Base-by-base conservation (phyloP, 2,329 filamentous ascomycete species). In the Ascosphaera apis region DNA sequence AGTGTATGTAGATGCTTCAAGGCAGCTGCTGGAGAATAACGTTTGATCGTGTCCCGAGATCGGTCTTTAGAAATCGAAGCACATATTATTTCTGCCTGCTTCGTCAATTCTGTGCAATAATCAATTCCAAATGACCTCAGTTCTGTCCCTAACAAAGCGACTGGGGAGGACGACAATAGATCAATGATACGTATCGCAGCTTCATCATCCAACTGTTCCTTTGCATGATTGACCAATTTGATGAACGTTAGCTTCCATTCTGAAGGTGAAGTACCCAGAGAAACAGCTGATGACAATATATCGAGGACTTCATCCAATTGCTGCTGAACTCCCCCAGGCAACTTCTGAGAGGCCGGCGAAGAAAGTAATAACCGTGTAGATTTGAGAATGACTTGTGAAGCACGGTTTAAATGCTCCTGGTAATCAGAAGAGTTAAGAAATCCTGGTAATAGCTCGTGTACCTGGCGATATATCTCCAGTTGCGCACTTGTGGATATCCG, bases 391-490 rank as follows among this genome's bases (percentile, higher is more conserved):
- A 30, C 27, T 11, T 30, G 27, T 30, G 27, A 30, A 13, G 27
- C 27, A 13, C 12, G 46, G 42, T 11, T 33, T 35, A 19, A 36
- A 30, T 8, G 34, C 12, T 17, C 36, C 36, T 8, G 42, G 27
- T 28, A 31, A n/a, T n/a, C n/a, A 31, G 33, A 40, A 15, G 34
- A 37, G 13, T 41, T 41, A 4, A 39, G 37, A 12, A 43, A 41
- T 15, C 37, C 40, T 15, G 44, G 39, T 16, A 46, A 43, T 27
- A 53, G 35, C 21, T 48, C 47, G n/a, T 50, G 46, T 40, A 53
- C 56, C 35, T 56, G 55, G 11, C 50, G 47, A 11, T 58, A 42
- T 17, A 55, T 45, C 35, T 56, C 55, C 15, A 59, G 47, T 15
- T 52, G 52, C 12, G 53, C 49, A 16, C 49, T 47, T 23, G 55